phyloP scores from a whole-genome alignment of 768 basidiomycete species.

The Pholiota molesta region DNA sequence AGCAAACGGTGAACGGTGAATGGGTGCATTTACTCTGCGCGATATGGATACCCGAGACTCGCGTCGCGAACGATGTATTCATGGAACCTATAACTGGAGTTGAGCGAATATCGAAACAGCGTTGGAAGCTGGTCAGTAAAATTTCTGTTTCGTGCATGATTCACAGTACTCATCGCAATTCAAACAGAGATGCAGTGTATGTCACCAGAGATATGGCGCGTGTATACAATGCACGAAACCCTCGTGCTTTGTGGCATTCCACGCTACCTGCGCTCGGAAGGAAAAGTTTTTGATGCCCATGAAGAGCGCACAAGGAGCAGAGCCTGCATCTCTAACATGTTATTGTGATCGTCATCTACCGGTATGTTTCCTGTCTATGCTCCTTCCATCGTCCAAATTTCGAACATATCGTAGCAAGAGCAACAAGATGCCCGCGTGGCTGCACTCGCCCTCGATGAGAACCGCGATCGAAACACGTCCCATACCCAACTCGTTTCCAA shows the following conservation, averaged over 20 bases:
- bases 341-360: conserved; percentile 93
- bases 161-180: conserved; percentile 2
- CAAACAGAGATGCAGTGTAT: conserved; percentile 49
- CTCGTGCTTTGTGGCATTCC: conserved; percentile 92
- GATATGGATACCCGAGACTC: conserved; percentile 96
- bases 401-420: conserved; percentile 51
- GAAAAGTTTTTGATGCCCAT: conserved; percentile 85
- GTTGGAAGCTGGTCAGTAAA: conserved; percentile 88
- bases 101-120: conserved; percentile 83
- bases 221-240: conserved; percentile 95
- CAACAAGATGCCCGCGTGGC: conserved; percentile 64
- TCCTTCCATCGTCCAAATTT: neutral
- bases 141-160: neutral
- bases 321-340: conserved; percentile 72
- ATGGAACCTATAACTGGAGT: conserved; percentile 97
- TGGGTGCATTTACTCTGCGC: conserved; percentile 98
- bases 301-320: conserved; percentile 79
- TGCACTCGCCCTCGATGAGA: conserved; percentile 56
- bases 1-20: conserved; percentile 88
- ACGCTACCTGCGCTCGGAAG: conserved; percentile 90
- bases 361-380: conserved; percentile 46
- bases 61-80: conserved; percentile 91
- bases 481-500: conserved; percentile 57
- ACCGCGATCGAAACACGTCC: conserved; percentile 40
- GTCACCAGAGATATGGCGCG: conserved; percentile 64